phyloP scores from a whole-genome alignment of 208 protist species.

The Wallacemonas rigidus region DNA sequence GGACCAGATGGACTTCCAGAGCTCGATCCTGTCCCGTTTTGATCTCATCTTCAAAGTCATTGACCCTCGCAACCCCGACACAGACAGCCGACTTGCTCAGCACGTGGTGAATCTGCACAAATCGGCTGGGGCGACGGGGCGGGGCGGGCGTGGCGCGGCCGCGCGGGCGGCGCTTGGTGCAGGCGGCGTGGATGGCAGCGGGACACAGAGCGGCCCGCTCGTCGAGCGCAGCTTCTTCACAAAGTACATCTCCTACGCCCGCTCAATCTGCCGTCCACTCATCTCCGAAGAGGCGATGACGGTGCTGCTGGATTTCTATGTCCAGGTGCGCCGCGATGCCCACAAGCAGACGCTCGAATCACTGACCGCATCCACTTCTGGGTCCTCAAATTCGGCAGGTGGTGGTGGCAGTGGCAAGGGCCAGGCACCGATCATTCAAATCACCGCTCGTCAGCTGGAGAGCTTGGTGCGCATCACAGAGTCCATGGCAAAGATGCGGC shows the following conservation, averaged over 20 bases:
- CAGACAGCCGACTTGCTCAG: conserved; percentile 92
- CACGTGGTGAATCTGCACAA: conserved; percentile 98
- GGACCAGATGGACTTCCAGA: conserved; percentile 96
- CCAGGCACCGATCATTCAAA: conserved; percentile 90
- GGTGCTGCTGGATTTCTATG: conserved; percentile 96
- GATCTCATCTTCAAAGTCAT: conserved; percentile 99
- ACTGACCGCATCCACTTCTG: conserved; percentile 33
- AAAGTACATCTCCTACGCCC: conserved; percentile 95
- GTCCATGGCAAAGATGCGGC: conserved; percentile 96
- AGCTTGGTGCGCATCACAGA: conserved; percentile 97
- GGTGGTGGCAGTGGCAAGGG: conserved; percentile 27
- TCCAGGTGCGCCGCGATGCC: conserved; percentile 89
- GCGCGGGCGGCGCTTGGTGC: background rate
- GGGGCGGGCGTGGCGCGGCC: conserved; percentile 16
- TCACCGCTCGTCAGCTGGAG: conserved; percentile 96
- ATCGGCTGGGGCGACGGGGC: conserved; percentile 82
- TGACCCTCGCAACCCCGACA: conserved; percentile 94
- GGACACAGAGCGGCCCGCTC: conserved; percentile 1
- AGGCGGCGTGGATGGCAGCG: conserved; percentile 7
- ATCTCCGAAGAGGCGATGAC: conserved; percentile 93
- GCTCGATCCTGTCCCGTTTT: conserved; percentile 99
- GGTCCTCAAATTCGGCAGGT: conserved; percentile 12
- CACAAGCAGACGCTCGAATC: conserved; percentile 78
- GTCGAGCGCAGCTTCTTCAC: conserved; percentile 92
- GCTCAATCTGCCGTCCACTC: conserved; percentile 86